Evolutionary conservation across 768 basidiomycete species (phyloP), one percentile per base, ranked within the genome.

Genomic region (Kwoniella dendrophila): DNA sequence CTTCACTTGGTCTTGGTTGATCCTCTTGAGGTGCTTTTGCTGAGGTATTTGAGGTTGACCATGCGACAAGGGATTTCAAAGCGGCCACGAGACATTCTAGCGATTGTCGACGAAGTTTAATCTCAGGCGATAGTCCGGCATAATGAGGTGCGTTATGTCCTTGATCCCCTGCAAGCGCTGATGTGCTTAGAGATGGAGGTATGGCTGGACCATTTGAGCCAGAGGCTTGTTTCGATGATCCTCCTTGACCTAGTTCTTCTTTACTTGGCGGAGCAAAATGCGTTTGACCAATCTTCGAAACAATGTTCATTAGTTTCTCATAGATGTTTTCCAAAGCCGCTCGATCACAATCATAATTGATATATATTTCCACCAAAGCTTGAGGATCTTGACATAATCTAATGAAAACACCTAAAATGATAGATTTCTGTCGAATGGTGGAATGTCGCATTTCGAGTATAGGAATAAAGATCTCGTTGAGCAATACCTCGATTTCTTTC

Each of bases 401-500:
- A 30, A 95, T 78, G 88, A 96, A 94, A 27, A 80, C 75, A 40
- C 86, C 88, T 53, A 98, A 83, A 55, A 98, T 90, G 50, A 92
- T 86, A 2, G 88, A 88, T 81, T 99, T 98, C 78, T 98, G 96
- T 73, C 92, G 92, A 50, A 95, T 81, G 1, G 93, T 96, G 4
- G 95, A 90, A 8, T 90, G 98, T 76, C 88, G 87, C 93, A 99
- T 97, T 80, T 99, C 96, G 60, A 98, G 83, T 49, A 99, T 95
- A 1, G 96, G 96, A 58, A 98, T 87, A 82, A 98, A 99, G 65
- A 99, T 98, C 78, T 99, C 96, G 70, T 96, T 94, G 49, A 99
- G 80, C n/a, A 99, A 83, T 36, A 99, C 93, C 78, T 97, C 95
- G 59, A 98, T 97, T 79, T 99, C 96, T 89, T 97, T 96, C 95